Evolutionary conservation across 1,284 basidiomycete genomes (phyloP).

Genomic region (Marasmius tenuissimus): DNA sequence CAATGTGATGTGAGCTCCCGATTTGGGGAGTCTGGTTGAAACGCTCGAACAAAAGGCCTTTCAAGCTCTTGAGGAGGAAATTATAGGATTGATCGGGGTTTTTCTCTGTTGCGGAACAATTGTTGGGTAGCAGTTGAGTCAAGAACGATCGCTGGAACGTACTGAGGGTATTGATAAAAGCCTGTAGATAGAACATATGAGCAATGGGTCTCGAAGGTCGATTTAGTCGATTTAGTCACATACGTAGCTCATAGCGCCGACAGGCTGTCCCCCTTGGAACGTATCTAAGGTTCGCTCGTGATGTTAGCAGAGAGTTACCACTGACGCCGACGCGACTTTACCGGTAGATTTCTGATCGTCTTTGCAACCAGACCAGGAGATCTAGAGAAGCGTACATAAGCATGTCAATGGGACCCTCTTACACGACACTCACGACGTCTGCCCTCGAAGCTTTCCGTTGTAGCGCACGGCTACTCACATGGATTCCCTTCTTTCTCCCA

Average conservation of each 20-base stretch:
- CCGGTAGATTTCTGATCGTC: slow-evolving; percentile 68
- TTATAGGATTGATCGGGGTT: slow-evolving; percentile 76
- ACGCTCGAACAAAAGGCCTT: slow-evolving; percentile 51
- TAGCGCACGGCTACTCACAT: slow-evolving; percentile 38
- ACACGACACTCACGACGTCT: slow-evolving; percentile 47
- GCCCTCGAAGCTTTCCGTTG: slow-evolving; percentile 37
- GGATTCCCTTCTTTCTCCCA: slow-evolving; percentile 53
- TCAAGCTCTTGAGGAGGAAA: slow-evolving; percentile 67
- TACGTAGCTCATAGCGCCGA: slow-evolving; percentile 76
- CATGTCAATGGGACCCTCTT: neutral
- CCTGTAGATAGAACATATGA: slow-evolving; percentile 40
- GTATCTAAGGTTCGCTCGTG: slow-evolving; percentile 36
- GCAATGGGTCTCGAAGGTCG: neutral
- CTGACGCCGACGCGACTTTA: neutral
- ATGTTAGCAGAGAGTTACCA: neutral
- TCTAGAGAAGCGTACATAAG: slow-evolving; percentile 28
- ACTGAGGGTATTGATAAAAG: slow-evolving; percentile 65
- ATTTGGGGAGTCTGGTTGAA: slow-evolving; percentile 84
- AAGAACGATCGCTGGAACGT: slow-evolving; percentile 17
- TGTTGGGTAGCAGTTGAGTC: neutral
- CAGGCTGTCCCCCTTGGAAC: slow-evolving; percentile 46
- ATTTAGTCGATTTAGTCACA: slow-evolving; percentile 16
- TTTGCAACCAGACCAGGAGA: slow-evolving; percentile 75
- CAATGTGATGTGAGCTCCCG: slow-evolving; percentile 72
- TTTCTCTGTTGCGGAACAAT: slow-evolving; percentile 32